A percentile compares a stretch with the other conserved stretches of the same genome.
Evolutionary conservation across 2,329 filamentous ascomycete genomes (phyloP).

Genomic region (Ceratocystis colombiana): DNA sequence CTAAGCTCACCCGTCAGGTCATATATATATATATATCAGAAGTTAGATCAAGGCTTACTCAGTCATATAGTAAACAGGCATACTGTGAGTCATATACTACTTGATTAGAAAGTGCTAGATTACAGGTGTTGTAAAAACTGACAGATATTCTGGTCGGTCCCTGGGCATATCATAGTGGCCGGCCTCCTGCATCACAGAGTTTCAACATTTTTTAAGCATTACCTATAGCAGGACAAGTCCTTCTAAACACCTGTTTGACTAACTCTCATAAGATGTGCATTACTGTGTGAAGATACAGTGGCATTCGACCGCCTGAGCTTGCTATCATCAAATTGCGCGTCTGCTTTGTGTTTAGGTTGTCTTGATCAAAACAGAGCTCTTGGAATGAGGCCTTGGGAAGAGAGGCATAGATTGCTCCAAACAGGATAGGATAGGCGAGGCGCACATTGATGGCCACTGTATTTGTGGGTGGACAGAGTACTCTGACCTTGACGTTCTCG

Average conservation of each 20-base stretch:
- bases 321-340: not conserved
- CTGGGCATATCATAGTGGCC: no score
- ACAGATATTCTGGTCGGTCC: no score
- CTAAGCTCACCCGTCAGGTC: no score
- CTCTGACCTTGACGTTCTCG: not conserved
- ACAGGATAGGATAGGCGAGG: not conserved
- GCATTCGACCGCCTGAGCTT: not conserved
- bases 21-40: no score
- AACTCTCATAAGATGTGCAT: not conserved
- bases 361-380: not conserved
- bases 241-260: no score
- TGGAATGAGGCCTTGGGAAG: not conserved
- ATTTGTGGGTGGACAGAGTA: not conserved
- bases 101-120: no score
- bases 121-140: no score
- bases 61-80: fast-evolving
- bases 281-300: not conserved
- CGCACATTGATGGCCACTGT: not conserved
- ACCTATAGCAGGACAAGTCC: no score
- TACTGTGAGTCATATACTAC: no score
- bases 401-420: not conserved
- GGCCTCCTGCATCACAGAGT: no score
- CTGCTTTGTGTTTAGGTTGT: not conserved
- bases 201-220: no score
- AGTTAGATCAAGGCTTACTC: no score